Evolutionary conservation across 2,329 filamentous ascomycete species (phyloP).

Genomic region (Trichophyton simii): DNA sequence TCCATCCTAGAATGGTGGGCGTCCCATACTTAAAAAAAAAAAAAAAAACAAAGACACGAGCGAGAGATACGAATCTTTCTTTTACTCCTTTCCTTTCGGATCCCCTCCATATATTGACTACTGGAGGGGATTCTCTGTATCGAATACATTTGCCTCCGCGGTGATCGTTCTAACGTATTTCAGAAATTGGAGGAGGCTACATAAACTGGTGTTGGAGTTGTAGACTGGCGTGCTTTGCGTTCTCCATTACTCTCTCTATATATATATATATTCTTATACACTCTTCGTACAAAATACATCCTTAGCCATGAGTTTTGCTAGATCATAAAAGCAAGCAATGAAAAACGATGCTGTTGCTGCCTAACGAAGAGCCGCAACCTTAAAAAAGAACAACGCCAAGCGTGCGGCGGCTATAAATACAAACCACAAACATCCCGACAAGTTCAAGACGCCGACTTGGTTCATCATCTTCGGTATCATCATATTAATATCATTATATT

Average conservation of each 20-base stretch:
- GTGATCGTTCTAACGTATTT: background rate
- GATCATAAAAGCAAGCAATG: too few relatives aligned
- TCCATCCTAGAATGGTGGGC: slow-evolving; percentile 76
- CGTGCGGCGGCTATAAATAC: background rate
- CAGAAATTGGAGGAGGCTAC: background rate
- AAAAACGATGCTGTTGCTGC: background rate
- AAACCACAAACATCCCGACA: background rate
- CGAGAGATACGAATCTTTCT: background rate
- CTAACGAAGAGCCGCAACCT: background rate
- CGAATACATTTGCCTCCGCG: background rate
- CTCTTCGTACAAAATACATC: too few relatives aligned
- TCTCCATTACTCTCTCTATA: too few relatives aligned
- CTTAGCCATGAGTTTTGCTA: too few relatives aligned
- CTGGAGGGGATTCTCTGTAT: background rate
- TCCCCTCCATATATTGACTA: background rate
- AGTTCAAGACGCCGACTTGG: too few relatives aligned
- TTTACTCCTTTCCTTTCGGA: background rate
- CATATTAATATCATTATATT: too few relatives aligned
- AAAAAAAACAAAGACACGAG: too few relatives aligned
- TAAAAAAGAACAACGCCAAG: background rate
- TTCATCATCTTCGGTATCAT: too few relatives aligned
- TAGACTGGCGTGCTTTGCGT: background rate
- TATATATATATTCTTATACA: background rate
- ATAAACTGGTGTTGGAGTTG: background rate
- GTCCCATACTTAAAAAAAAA: background rate